phyloP scores from a whole-genome alignment of 1,284 basidiomycete species.

The Heterobasidion irregulare region DNA sequence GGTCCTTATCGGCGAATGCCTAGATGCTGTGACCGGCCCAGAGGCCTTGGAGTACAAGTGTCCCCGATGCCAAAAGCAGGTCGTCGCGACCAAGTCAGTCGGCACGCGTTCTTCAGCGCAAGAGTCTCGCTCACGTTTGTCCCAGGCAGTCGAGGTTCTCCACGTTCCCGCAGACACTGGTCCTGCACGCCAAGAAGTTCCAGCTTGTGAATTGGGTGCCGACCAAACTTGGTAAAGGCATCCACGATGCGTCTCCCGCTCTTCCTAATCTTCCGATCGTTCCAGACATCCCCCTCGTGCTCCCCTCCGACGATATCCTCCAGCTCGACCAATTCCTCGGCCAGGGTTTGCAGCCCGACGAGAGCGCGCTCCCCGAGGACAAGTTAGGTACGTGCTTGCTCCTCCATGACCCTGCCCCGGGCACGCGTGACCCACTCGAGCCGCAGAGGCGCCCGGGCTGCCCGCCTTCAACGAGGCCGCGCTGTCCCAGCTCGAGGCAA shows the following conservation, averaged over 20 bases:
- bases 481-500: slow-evolving; percentile 68
- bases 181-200: slow-evolving; percentile 92
- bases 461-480: slow-evolving; percentile 70
- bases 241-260: neutral
- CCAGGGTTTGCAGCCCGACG: slow-evolving; percentile 65
- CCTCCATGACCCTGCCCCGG: neutral
- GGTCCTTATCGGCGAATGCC: slow-evolving; percentile 61
- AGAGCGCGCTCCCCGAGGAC: slow-evolving; percentile 66
- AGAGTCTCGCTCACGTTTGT: neutral
- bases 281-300: slow-evolving; percentile 79
- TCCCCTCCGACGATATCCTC: slow-evolving; percentile 57
- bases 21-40: slow-evolving; percentile 57
- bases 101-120: neutral
- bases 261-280: neutral
- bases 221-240: slow-evolving; percentile 73
- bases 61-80: slow-evolving; percentile 53
- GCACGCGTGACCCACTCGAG: neutral
- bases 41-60: slow-evolving; percentile 74
- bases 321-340: slow-evolving; percentile 68
- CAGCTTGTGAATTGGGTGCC: slow-evolving; percentile 97
- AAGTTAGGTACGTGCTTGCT: slow-evolving; percentile 23
- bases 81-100: slow-evolving; percentile 54
- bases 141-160: slow-evolving; percentile 68
- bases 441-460: slow-evolving; percentile 8
- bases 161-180: slow-evolving; percentile 84